These are phyloP conservation scores for Stentor roeselii DNA, from an alignment of 73 alveolate species.

Conservation along the genomic window DNA sequence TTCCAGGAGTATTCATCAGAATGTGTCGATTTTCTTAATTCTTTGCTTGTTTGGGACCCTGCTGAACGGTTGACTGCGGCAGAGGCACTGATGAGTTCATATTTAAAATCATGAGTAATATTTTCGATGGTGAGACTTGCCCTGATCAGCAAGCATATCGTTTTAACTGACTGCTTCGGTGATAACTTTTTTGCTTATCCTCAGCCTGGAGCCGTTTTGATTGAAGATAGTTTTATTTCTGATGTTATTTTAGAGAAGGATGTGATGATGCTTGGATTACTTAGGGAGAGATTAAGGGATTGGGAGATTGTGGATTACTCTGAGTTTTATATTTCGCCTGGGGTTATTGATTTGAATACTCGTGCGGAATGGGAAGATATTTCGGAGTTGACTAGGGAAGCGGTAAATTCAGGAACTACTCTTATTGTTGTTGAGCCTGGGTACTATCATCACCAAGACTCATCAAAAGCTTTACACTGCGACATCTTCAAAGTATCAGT, in stretches of 20 bases:
- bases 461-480: neutral
- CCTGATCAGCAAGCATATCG: slow-evolving; percentile 17
- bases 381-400: neutral
- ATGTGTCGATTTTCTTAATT: slow-evolving; percentile 6
- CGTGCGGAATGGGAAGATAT: neutral
- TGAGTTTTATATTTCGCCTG: slow-evolving; percentile 20
- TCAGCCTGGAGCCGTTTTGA: neutral
- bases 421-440: neutral
- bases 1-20: neutral
- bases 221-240: neutral
- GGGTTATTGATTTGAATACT: neutral
- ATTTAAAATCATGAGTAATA: neutral
- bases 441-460: neutral
- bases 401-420: neutral
- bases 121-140: neutral
- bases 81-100: slow-evolving; percentile 4
- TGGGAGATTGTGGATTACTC: neutral
- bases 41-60: slow-evolving; percentile 19
- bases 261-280: neutral
- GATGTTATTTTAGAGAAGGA: neutral
- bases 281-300: neutral
- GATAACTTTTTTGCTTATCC: neutral
- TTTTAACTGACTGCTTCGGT: neutral
- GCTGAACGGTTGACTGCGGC: slow-evolving; percentile 20
- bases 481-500: neutral